Percentiles rank a stretch among this genome's conserved stretches.
Conservation (phyloP, 345 rosid species). For the Hevea brasiliensis region DNA sequence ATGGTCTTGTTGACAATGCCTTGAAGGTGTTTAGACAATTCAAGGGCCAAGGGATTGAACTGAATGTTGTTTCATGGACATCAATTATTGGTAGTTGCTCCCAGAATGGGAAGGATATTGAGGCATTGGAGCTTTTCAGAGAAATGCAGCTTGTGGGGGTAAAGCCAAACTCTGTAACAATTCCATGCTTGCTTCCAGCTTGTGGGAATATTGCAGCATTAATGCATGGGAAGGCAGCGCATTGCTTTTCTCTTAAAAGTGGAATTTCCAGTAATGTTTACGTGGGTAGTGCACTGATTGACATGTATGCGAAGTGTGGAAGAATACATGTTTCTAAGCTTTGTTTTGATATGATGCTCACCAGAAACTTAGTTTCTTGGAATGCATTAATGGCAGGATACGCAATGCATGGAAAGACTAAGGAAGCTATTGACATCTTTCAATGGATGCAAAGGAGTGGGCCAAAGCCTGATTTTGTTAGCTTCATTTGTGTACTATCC, state of each 20-base stretch:
- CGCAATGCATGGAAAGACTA: slow-evolving; percentile 67
- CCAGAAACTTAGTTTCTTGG: slow-evolving; percentile 69
- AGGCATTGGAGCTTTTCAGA: slow-evolving; percentile 56
- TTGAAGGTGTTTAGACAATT: slow-evolving; percentile 45
- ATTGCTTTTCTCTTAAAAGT: slow-evolving; percentile 50
- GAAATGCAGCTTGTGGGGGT: slow-evolving; percentile 62
- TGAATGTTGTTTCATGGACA: slow-evolving; percentile 69
- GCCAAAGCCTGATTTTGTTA: slow-evolving; percentile 57
- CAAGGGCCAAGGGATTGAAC: slow-evolving; percentile 36
- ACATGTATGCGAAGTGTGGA: slow-evolving; percentile 84
- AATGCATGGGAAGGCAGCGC: slow-evolving; percentile 57
- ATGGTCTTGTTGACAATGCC: slow-evolving; percentile 51
- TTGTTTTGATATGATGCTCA: slow-evolving; percentile 56
- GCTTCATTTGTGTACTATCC: slow-evolving; percentile 57
- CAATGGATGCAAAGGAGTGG: slow-evolving; percentile 49
- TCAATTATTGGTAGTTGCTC: slow-evolving; percentile 61
- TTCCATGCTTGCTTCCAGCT: slow-evolving; percentile 67
- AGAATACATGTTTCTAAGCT: slow-evolving; percentile 47
- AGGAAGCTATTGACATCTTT: slow-evolving; percentile 55
- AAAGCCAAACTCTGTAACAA: slow-evolving; percentile 59
- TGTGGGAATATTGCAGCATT: slow-evolving; percentile 70
- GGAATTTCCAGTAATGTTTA: slow-evolving; percentile 49
- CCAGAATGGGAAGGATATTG: slow-evolving; percentile 63
- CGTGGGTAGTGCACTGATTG: slow-evolving; percentile 67
- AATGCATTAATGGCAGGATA: slow-evolving; percentile 69